Evolutionary conservation across 73 alveolate genomes (phyloP).

Genomic region (Blepharisma japonicum): DNA sequence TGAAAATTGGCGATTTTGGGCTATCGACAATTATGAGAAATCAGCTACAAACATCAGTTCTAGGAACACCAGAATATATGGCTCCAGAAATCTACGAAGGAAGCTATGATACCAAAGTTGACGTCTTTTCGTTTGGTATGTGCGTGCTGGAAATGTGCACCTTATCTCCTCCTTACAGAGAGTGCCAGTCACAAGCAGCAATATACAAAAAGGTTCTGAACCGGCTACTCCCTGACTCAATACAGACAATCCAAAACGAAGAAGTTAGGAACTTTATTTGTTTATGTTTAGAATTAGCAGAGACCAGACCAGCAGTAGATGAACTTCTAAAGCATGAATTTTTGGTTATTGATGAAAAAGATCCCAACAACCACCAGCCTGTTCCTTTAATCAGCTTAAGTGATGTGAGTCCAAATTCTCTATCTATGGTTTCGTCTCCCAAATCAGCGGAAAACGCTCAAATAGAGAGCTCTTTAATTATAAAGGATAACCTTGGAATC

Average conservation of each 20-base stretch:
- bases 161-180: constrained; percentile 75
- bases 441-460: not conserved
- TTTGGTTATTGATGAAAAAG: not conserved
- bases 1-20: constrained; percentile 74
- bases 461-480: not conserved
- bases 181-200: constrained; percentile 42
- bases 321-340: constrained; percentile 21
- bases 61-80: constrained; percentile 89
- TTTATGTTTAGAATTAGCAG: not conserved
- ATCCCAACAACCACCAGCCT: not conserved
- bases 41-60: constrained; percentile 44
- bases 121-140: constrained; percentile 86
- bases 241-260: not conserved
- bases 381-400: not conserved
- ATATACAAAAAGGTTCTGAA: not conserved
- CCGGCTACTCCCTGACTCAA: not conserved
- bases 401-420: not conserved
- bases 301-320: not conserved
- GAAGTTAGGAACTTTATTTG: not conserved
- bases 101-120: constrained; percentile 78
- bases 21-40: constrained; percentile 40
- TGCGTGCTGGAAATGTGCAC: constrained; percentile 81
- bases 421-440: no score
- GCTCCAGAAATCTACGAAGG: constrained; percentile 88
- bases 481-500: not conserved